These are phyloP conservation scores for Penicillium verrucosum DNA, from an alignment of 2,329 filamentous ascomycete genomes.

Conservation along the genomic window DNA sequence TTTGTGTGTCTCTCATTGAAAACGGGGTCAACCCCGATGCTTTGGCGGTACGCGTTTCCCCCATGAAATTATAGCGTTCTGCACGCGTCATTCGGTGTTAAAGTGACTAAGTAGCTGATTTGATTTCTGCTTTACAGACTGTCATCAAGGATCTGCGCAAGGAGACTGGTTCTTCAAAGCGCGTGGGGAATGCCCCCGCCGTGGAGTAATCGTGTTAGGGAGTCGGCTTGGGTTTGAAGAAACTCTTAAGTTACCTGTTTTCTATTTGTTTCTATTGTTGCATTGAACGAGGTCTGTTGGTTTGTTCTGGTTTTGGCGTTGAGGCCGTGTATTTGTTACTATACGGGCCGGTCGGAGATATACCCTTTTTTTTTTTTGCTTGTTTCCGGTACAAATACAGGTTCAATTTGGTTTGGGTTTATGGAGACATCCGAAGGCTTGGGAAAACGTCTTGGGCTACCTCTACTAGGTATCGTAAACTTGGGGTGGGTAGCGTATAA, in stretches of 20 bases:
- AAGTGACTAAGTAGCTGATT: conserved; percentile 4
- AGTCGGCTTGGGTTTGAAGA: neutral
- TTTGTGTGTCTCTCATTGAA: conserved; percentile 95
- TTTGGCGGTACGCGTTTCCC: conserved; percentile 67
- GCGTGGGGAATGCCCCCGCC: conserved; percentile 20
- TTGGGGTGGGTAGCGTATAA: neutral
- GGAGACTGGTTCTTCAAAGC: conserved; percentile 34
- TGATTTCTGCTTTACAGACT: conserved; percentile 27
- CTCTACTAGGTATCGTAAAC: conserved; percentile 11
- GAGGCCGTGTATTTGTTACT: neutral
- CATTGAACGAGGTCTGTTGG: neutral
- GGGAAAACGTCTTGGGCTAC: neutral
- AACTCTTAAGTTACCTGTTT: neutral
- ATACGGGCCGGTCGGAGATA: conserved; percentile 11
- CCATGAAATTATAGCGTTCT: neutral
- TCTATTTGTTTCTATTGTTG: too few species aligned
- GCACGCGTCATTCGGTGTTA: neutral
- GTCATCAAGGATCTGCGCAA: conserved; percentile 48
- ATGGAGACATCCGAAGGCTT: neutral
- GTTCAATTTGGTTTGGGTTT: conserved; percentile 8
- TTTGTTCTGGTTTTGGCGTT: conserved; percentile 14
- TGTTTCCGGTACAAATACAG: conserved; percentile 5
- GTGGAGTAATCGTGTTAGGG: conserved; percentile 12
- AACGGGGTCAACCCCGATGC: conserved; percentile 96
- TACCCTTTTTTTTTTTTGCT: conserved; percentile 15